Base-by-base conservation (phyloP, 202 grass and related monocot genomes). In the Bolboschoenoplectus hybrid region DNA sequence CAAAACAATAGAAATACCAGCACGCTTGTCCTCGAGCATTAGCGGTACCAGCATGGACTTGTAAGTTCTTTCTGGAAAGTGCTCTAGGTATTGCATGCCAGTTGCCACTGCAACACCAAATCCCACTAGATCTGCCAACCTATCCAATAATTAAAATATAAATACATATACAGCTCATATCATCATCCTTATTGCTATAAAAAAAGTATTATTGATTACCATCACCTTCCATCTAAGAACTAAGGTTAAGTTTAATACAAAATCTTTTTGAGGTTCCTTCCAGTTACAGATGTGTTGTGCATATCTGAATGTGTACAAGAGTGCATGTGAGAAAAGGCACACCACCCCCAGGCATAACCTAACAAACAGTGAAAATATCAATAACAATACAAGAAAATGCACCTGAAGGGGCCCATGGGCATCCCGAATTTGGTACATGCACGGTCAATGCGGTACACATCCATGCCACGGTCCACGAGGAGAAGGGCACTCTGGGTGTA, bases 351-450 rank as follows among this genome's bases (percentile, higher is more conserved):
- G 50, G 43, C 16, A 41, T 51, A 68, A 44, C 43, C 5, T 1
- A 16, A 52, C 46, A 75, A 75, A 9, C 43, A 71, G 36, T 51
- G 32, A 26, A 77, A 63, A 75, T 70, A 84, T 14, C 26, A 68
- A 57, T 41, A 14, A 14, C 26, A 67, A 26, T 50, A 80, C 6
- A 63, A 85, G 32, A 36, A 19, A 51, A 67, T 26, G 40, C 56
- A 98, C 96, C 96, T 98, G 91, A 98, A 95, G 56, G 96, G 96
- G 67, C 93, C 93, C 88, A 92, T 95, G 47, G 91, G 91, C 96
- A 98, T 95, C 73, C 96, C 96, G 49, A 98, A 98, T 86, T 95
- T 92, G 35, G 89, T 94, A 89, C 88, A 93, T 1, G 93, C 91
- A 52, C 71, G 85, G 78, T 98, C 93, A 2, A 98, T 94, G 82